phyloP scores from a whole-genome alignment of 176 grass and related monocot genomes.

The Oryza coarctata region DNA sequence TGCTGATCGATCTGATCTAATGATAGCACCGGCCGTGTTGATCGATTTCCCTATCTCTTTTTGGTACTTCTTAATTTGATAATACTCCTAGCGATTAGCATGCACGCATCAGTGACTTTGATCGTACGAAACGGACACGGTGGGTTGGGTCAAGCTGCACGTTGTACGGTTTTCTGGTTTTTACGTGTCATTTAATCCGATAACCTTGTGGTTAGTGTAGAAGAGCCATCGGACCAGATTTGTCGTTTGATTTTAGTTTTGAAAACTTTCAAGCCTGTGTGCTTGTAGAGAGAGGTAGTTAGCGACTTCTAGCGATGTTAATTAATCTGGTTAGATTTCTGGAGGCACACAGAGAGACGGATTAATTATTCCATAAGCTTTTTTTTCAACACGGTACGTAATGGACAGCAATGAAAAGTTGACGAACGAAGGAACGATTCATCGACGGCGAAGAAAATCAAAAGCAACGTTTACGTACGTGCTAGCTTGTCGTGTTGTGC shows the following conservation, averaged over 20 bases:
- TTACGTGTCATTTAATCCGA: too few species aligned
- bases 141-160: not conserved
- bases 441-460: not conserved
- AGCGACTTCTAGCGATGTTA: not conserved
- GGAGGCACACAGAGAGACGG: not conserved
- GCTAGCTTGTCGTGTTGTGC: not conserved
- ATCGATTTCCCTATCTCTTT: too few species aligned
- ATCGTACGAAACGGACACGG: not conserved
- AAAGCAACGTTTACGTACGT: not conserved
- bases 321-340: not conserved
- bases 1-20: not conserved
- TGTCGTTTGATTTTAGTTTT: too few species aligned
- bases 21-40: too few species aligned
- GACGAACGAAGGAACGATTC: not conserved
- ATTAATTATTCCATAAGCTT: not conserved
- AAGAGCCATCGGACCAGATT: too few species aligned
- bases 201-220: too few species aligned
- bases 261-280: too few species aligned
- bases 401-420: not conserved
- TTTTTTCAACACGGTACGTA: not conserved
- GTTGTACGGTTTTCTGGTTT: not conserved
- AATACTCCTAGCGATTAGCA: too few species aligned
- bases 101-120: not conserved
- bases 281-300: too few species aligned
- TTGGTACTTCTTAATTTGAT: too few species aligned